These are phyloP conservation scores for Stagonosporopsis chrysanthemi DNA, from an alignment of 2,329 filamentous ascomycete genomes.

Conservation along the genomic window DNA sequence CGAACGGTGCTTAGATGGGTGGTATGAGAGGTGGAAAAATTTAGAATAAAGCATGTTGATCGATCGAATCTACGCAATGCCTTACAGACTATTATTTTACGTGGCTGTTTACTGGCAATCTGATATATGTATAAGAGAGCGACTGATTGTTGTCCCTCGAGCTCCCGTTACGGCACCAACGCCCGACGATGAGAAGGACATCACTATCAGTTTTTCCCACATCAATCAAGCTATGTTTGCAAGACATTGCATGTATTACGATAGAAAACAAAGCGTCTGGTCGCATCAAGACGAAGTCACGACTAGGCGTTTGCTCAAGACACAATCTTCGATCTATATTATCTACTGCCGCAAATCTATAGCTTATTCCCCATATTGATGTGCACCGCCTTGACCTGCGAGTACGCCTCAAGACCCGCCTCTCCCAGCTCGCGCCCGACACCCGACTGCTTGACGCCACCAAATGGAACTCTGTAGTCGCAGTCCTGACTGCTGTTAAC, in stretches of 20 bases:
- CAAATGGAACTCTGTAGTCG: constrained; percentile 47
- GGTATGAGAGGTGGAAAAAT: neutral
- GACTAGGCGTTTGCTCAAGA: neutral
- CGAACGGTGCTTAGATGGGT: constrained; percentile 4
- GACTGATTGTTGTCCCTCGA: too few species aligned
- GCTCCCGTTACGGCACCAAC: too few species aligned
- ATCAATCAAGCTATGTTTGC: too few species aligned
- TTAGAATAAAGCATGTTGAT: neutral
- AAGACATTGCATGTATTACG: too few species aligned
- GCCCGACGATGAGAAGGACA: too few species aligned
- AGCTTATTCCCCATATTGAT: constrained; percentile 22
- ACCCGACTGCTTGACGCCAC: constrained; percentile 63
- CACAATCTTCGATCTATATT: neutral
- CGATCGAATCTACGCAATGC: too few species aligned
- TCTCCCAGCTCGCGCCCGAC: constrained; percentile 64
- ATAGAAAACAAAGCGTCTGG: too few species aligned
- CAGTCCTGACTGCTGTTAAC: constrained; percentile 50
- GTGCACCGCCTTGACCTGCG: constrained; percentile 23
- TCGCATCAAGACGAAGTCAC: too few species aligned
- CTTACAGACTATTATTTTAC: too few species aligned
- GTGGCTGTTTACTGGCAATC: too few species aligned
- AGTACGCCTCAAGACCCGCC: constrained; percentile 19
- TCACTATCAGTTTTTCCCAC: too few species aligned
- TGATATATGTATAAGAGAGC: too few species aligned
- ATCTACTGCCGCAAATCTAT: neutral